Evolutionary conservation across 306 rosid species (phyloP), one percentile per base, ranked within the genome.

Genomic region (Trichosanthes cucumerina): DNA sequence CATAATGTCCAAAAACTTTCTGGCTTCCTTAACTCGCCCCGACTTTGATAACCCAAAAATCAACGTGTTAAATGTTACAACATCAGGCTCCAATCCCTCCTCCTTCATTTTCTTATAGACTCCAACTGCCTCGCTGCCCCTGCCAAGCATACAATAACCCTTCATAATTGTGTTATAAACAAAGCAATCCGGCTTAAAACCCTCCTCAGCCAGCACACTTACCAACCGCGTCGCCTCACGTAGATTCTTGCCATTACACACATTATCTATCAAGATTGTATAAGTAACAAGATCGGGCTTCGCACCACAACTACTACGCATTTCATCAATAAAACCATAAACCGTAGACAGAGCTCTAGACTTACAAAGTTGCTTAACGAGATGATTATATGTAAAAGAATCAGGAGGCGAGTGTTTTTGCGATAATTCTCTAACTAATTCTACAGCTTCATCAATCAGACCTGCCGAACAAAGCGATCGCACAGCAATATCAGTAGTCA

Each of bases 201-300:
- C 99, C 59, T 92, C 97, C 80, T 91, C 82, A 1, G 56, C 68
- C 3, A 95, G 91, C 86, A 85, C 79, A 59, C 81, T 71, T 5
- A 95, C 88, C 82, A 95, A 77, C 82, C 89, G 60, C 70, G 77
- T 79, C 0, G 93, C 95, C 86, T 92, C 97, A 0, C 93, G 88
- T 41, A 95, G 80, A 81, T 95, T 90, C 87, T 86, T 90, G 31
- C 82, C 71, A 36, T 95, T 89, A 57, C 96, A 91, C 0, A 92
- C 96, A 76, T 91, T 92, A 84, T 95, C 99, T 75, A 95, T 92
- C 80, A 95, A 44, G 21, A 95, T 91, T 0, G 97, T 92, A 47
- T 87, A 95, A 49, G 99, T 88, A 73, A 95, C 84, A 59, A 89
- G 89, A 84, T 95, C 92, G 12, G 99, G 99, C 84, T 88, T 91